phyloP scores from a whole-genome alignment of 768 basidiomycete genomes.

The Tylopilus intermedius region DNA sequence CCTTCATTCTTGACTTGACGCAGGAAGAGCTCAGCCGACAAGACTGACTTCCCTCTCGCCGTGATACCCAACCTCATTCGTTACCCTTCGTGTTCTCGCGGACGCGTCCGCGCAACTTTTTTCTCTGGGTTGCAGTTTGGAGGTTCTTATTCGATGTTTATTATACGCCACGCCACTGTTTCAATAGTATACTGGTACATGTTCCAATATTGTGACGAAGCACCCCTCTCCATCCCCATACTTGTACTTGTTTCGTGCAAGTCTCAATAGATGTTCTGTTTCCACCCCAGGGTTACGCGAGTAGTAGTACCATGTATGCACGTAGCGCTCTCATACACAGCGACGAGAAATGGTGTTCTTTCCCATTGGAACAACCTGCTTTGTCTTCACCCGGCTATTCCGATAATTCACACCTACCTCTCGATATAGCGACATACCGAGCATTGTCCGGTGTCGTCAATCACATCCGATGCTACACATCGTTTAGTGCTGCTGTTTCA shows the following conservation, averaged over 20 bases:
- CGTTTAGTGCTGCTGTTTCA: background rate
- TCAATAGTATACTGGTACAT: slow-evolving; percentile 14
- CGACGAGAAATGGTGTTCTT: background rate
- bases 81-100: background rate
- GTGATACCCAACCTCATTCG: background rate
- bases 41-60: slow-evolving; percentile 32
- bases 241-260: slow-evolving; percentile 1
- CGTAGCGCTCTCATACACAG: background rate
- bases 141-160: slow-evolving; percentile 24
- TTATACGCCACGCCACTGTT: slow-evolving; percentile 14
- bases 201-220: slow-evolving; percentile 14
- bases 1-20: slow-evolving; percentile 74
- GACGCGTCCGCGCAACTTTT: background rate
- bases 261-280: background rate
- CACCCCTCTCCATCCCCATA: background rate
- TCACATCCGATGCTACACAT: background rate
- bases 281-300: too few relatives aligned
- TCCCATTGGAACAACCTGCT: background rate
- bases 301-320: background rate
- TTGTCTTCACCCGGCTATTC: background rate
- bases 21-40: slow-evolving; percentile 79
- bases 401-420: background rate
- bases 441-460: background rate
- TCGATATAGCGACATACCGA: background rate
- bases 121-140: background rate